Evolutionary conservation across 345 rosid species (phyloP).

Genomic region (Crucihimalaya himalaica): DNA sequence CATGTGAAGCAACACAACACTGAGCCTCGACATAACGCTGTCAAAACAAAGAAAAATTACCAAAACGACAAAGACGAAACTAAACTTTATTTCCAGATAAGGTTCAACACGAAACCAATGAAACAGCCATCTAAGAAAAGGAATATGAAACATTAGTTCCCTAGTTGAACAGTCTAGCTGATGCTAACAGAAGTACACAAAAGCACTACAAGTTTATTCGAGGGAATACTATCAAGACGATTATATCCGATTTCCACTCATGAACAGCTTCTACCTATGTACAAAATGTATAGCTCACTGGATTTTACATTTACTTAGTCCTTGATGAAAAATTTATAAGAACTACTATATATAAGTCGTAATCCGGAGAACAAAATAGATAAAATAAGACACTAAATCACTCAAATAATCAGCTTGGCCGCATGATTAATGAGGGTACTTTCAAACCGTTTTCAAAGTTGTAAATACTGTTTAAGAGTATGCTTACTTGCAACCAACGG

Average conservation of each 20-base stretch:
- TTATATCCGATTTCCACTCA: constrained; percentile 8
- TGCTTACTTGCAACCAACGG: constrained; percentile 96
- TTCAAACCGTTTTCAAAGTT: neutral
- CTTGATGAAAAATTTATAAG: neutral
- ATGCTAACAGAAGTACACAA: constrained; percentile 16
- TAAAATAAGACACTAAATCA: neutral
- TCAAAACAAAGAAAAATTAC: constrained; percentile 23
- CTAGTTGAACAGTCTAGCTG: neutral
- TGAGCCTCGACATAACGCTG: constrained; percentile 99
- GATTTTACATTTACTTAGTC: neutral
- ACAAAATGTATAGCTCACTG: neutral
- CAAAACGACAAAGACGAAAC: neutral
- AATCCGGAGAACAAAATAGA: neutral
- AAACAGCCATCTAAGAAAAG: constrained; percentile 8
- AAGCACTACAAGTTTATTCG: neutral
- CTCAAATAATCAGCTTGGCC: neutral
- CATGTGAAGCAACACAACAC: constrained; percentile 88
- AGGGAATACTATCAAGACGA: constrained; percentile 7
- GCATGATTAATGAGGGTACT: neutral
- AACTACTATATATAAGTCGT: neutral
- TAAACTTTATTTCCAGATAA: neutral
- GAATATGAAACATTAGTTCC: neutral
- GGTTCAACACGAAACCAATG: neutral
- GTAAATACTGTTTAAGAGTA: constrained; percentile 7
- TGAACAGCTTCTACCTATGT: neutral